Evolutionary conservation across 805 yeast genomes (phyloP).

Genomic region (Phaffomyces opuntiae): DNA sequence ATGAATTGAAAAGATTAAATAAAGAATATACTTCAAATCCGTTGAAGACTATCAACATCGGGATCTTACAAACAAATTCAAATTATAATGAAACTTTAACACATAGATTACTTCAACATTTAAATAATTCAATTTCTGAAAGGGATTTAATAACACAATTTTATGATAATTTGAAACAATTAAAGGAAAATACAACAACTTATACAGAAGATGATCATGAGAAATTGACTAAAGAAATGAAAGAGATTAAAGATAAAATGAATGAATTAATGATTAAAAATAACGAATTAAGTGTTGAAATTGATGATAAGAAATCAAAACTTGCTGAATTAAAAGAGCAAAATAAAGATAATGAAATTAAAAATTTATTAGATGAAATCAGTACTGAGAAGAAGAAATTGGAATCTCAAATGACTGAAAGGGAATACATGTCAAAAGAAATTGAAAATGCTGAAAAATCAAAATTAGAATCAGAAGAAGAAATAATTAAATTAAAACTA

Average conservation of each 20-base stretch:
- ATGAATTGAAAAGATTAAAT: conserved; percentile 54
- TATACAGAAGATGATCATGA: conserved; percentile 38
- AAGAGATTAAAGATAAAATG: conserved; percentile 30
- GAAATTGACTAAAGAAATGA: conserved; percentile 39
- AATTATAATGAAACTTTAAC: conserved; percentile 43
- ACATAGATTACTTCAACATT: conserved; percentile 53
- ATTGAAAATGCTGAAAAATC: conserved; percentile 46
- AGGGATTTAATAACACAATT: conserved; percentile 40
- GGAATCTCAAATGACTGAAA: conserved; percentile 48
- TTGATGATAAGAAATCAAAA: conserved; percentile 19
- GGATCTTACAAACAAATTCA: conserved; percentile 37
- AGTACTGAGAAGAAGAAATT: conserved; percentile 35
- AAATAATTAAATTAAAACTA: conserved; percentile 20
- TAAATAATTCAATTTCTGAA: conserved; percentile 41
- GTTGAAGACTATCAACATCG: conserved; percentile 45
- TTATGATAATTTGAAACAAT: conserved; percentile 32
- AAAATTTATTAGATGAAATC: conserved; percentile 37
- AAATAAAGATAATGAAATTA: conserved; percentile 31
- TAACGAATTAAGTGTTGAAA: conserved; percentile 20
- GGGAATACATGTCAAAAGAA: conserved; percentile 56
- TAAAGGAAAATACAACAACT: conserved; percentile 36
- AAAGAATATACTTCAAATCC: conserved; percentile 70
- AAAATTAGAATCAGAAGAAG: conserved; percentile 34
- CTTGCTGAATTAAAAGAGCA: conserved; percentile 24
- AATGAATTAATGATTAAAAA: conserved; percentile 26